These are phyloP conservation scores for Sugiyamaella sp. DNA, from an alignment of 1,139 yeast species.

Conservation along the genomic window DNA sequence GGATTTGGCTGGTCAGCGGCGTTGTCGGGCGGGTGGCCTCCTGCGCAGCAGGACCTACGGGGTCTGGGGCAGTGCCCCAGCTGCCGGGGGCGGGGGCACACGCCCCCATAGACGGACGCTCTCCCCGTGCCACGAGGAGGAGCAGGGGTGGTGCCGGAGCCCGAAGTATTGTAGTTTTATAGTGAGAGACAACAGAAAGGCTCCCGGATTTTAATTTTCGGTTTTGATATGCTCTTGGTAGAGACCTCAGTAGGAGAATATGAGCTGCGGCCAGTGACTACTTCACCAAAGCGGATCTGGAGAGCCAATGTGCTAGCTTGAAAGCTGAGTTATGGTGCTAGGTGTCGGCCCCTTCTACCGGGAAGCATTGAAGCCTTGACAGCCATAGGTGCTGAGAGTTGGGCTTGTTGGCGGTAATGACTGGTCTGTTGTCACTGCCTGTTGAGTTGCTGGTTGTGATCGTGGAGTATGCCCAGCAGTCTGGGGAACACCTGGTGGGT, in stretches of 20 bases:
- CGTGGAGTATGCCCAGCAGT: slow-evolving; percentile 23
- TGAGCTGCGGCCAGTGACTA: no score
- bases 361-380: no score
- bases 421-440: slow-evolving; percentile 23
- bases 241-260: no score
- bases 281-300: not conserved
- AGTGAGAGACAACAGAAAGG: no score
- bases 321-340: no score
- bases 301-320: no score
- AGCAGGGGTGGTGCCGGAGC: not conserved
- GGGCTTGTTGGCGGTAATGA: not conserved
- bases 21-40: no score
- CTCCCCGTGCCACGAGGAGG: not conserved
- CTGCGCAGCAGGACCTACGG: not conserved
- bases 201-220: no score
- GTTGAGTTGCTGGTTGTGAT: slow-evolving; percentile 31
- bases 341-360: not conserved
- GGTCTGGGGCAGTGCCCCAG: not conserved
- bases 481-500: slow-evolving; percentile 25
- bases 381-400: not conserved
- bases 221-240: no score
- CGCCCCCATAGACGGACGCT: no score
- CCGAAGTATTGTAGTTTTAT: no score
- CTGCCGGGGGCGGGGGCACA: not conserved
- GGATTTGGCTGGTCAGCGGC: no score